Evolutionary conservation across 2,329 filamentous ascomycete species (phyloP).

Genomic region (Teratosphaeria nubilosa): DNA sequence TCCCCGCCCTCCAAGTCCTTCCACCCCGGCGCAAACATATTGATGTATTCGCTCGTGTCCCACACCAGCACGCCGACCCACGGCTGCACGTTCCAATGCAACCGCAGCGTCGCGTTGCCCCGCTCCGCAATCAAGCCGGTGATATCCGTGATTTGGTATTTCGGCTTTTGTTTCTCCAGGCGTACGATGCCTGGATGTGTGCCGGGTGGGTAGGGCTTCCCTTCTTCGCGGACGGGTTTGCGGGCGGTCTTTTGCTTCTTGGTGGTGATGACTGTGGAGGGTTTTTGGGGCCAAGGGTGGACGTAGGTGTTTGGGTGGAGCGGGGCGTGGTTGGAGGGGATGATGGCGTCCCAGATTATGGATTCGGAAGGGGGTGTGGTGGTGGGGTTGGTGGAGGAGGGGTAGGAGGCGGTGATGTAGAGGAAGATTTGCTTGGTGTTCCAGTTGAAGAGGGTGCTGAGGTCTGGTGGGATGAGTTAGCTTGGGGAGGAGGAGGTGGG

Average conservation of each 20-base stretch:
- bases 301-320: constrained; percentile 42
- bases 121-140: constrained; percentile 65
- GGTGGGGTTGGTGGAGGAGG: constrained; percentile 30
- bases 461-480: constrained; percentile 43
- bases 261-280: neutral
- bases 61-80: constrained; percentile 87
- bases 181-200: constrained; percentile 56
- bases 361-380: constrained; percentile 46
- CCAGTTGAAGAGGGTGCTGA: constrained; percentile 92
- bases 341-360: constrained; percentile 93
- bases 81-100: constrained; percentile 96
- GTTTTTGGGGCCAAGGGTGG: constrained; percentile 36
- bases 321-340: constrained; percentile 59
- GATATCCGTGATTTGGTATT: constrained; percentile 95
- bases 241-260: constrained; percentile 6
- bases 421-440: constrained; percentile 98
- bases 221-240: constrained; percentile 7
- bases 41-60: constrained; percentile 41
- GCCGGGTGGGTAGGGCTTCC: constrained; percentile 22
- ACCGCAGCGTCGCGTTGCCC: constrained; percentile 62
- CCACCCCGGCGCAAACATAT: constrained; percentile 42
- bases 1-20: constrained; percentile 53
- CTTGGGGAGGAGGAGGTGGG: neutral
- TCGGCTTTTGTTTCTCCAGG: constrained; percentile 77
- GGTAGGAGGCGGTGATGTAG: constrained; percentile 76